Evolutionary conservation across 805 yeast genomes (phyloP), one percentile per base, ranked within the genome.

Genomic region (Yamadazyma ubonensis): DNA sequence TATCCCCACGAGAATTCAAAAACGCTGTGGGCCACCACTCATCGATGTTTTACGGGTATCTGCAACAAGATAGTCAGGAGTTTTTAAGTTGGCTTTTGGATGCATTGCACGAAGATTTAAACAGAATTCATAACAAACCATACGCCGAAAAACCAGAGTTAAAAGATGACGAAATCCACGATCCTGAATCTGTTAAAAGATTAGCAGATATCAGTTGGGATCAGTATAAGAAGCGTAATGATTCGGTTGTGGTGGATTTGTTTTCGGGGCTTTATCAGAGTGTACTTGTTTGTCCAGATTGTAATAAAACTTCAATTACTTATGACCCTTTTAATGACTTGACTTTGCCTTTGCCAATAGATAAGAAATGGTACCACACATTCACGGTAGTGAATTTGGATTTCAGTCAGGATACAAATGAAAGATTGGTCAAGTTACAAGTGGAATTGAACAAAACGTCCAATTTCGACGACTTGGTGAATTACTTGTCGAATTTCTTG

Each of bases 11-110:
- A 29, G 85, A 80, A 22, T 89, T 91, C 65, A 88, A 86, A 52
- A 66, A 72, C 23, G 80, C 86, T 0, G 73, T 91, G 23, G 98
- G 97, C 0, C 75, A 81, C 44, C 85, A 75, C 54, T 85, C 89
- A 28, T 75, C 83, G 1, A 75, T 83, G 71, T 91, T 89, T 65
- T 76, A 82, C 0, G 95, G 87, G 2, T 83, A 81, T 50, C 79
- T 78, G 43, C 97, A 91, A 58, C 97, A 91, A 54, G 98, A 91
- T 57, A 86, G 96, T 1, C 96, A 90, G 57, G 98, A 91, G 57
- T 84, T 91, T 54, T 72, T 89, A 36, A 90, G 95, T 21, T 91
- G 86, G 71, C 60, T 91, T 22, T 67, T 91, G 19, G 96, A 91
- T 61, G 89, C 93, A 2, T 65, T 91, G 26, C 97, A 91, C 56